Base-by-base conservation (phyloP, 140 eudicot species). In the Bidens hawaiensis region DNA sequence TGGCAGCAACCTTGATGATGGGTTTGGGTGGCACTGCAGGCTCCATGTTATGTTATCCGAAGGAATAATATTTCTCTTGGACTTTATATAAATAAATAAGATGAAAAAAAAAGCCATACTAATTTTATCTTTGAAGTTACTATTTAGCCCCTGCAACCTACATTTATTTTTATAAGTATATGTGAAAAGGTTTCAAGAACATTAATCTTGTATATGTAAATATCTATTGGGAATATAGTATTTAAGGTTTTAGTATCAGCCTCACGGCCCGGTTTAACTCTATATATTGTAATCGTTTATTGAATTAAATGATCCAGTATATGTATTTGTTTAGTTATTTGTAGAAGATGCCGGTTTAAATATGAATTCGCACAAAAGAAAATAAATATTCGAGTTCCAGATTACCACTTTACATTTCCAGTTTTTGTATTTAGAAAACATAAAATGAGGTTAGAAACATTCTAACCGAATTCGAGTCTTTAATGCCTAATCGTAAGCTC, bases 401-500 rank as follows among this genome's bases (percentile, higher is more conserved):
- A 38, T 1, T 33, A 51, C 56, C 31, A 63, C 48, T 76, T 63
- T 69, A 76, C 81, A 75, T 69, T 54, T 56, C 51, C 72, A 66
- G 36, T 67, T 64, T 26, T 62, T 42, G 40, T 19, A 10, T 18
- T 62, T 36, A 23, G 23, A 54, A 33, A 31, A 11, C 41, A 16
- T 9, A 27, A n/a, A 50, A 52, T 3, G 4, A 14, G 38, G 51
- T 58, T 52, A 67, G 42, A 52, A 36, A 8, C 7, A 25, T 55
- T 16, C 76, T 50, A 60, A 70, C 76, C 55, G 26, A 22, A 21
- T 25, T 72, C 50, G 13, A 25, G 25, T 25, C 57, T 38, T 71
- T 78, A 81, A 24, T 72, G 78, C 68, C 83, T 75, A 41, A 88
- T 80, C 0, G 96, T 85, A 62, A 88, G 94, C 78, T 88, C 94